phyloP scores from a whole-genome alignment of 108 stramenopile species.

The Licmophora abbreviata region DNA sequence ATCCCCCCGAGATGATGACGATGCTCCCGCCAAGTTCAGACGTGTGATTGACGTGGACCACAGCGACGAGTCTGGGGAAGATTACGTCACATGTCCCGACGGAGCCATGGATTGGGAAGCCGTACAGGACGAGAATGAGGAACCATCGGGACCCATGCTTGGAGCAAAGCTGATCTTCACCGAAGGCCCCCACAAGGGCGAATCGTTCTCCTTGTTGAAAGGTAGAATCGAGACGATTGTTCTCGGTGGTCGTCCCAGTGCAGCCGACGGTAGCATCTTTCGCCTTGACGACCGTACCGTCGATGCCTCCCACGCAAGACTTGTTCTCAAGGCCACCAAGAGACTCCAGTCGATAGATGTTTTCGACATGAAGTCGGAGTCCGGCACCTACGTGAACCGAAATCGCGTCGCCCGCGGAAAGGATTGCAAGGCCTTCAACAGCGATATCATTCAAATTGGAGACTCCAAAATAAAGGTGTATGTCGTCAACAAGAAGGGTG shows the following conservation, averaged over 20 bases:
- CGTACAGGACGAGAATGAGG: conserved; percentile 11
- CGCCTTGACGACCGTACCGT: conserved; percentile 13
- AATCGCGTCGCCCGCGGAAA: conserved; percentile 27
- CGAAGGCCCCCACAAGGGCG: conserved; percentile 31
- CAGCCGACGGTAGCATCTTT: background rate
- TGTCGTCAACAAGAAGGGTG: background rate
- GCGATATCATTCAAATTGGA: conserved; percentile 49
- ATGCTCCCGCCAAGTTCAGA: background rate
- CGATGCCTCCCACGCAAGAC: conserved; percentile 14
- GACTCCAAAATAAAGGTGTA: conserved; percentile 6
- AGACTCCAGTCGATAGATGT: conserved; percentile 29
- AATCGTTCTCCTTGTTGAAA: conserved; percentile 11
- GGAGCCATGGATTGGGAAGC: conserved; percentile 35
- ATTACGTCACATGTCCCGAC: background rate
- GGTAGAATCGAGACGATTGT: conserved; percentile 14
- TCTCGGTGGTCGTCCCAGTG: conserved; percentile 21
- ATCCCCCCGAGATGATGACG: too few relatives aligned
- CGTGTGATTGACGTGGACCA: background rate
- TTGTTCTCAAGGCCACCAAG: conserved; percentile 21
- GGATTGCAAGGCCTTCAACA: conserved; percentile 43
- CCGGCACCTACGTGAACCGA: conserved; percentile 44
- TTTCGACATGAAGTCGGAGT: conserved; percentile 38
- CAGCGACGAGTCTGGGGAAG: background rate
- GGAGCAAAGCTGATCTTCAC: conserved; percentile 13
- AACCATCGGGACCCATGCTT: background rate